Conservation (phyloP, 2,329 filamentous ascomycete genomes). For the Xylaria sp. region DNA sequence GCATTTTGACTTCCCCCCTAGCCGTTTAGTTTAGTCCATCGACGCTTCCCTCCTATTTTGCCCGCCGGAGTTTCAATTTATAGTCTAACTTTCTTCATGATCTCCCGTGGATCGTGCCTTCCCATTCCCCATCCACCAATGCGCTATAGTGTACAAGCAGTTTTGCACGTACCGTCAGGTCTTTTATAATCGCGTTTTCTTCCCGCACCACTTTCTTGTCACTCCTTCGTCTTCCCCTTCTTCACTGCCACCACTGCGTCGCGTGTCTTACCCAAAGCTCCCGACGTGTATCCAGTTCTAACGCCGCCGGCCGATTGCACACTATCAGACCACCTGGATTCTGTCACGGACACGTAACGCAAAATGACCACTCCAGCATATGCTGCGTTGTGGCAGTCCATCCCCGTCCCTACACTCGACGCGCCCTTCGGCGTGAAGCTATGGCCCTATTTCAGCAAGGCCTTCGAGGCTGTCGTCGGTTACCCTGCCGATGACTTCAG, state of each 20-base stretch:
- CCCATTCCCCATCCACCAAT: slow-evolving; percentile 24
- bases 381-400: slow-evolving; percentile 47
- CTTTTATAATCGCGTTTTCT: slow-evolving; percentile 20
- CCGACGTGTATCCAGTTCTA: background rate
- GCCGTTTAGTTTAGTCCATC: slow-evolving; percentile 2
- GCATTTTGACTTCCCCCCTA: slow-evolving; percentile 6
- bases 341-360: slow-evolving; percentile 1
- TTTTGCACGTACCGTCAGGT: slow-evolving; percentile 5
- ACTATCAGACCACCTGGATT: background rate
- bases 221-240: slow-evolving; percentile 35
- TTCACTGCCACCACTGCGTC: slow-evolving; percentile 10
- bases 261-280: background rate
- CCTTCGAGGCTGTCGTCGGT: slow-evolving; percentile 68
- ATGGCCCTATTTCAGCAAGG: slow-evolving; percentile 93
- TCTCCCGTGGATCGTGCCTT: slow-evolving; percentile 28
- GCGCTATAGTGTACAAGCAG: slow-evolving; percentile 8
- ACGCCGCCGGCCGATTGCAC: background rate
- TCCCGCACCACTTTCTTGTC: slow-evolving; percentile 31
- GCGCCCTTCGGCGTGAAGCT: slow-evolving; percentile 84
- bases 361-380: slow-evolving; percentile 31
- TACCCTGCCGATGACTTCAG: slow-evolving; percentile 82
- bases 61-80: slow-evolving; percentile 1
- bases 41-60: slow-evolving; percentile 11
- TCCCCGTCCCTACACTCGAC: slow-evolving; percentile 75
- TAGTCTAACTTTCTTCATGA: slow-evolving; percentile 26